Evolutionary conservation across 441 rosid genomes (phyloP).

Genomic region (Pelargonium myrrhifolium): DNA sequence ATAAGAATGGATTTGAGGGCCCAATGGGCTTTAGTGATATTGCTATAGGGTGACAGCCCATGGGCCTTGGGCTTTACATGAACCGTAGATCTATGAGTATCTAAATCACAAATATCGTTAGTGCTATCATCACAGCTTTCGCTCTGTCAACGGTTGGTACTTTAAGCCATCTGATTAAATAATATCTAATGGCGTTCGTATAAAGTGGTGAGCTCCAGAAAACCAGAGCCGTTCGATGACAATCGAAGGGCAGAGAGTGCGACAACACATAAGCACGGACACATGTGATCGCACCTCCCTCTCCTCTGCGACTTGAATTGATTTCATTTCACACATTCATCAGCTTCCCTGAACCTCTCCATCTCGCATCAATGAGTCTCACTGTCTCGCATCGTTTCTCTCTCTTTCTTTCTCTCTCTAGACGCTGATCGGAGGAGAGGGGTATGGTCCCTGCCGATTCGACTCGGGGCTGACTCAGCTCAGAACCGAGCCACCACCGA

Average conservation of each 20-base stretch:
- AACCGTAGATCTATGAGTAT: neutral
- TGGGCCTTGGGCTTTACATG: neutral
- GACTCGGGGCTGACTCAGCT: conserved; percentile 23
- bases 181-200: neutral
- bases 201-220: neutral
- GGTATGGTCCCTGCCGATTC: conserved; percentile 19
- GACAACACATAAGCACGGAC: neutral
- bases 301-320: neutral
- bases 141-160: neutral
- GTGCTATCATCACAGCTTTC: neutral
- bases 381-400: neutral
- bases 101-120: neutral
- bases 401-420: neutral
- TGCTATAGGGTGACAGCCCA: neutral
- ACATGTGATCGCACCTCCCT: neutral
- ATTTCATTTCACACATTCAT: neutral
- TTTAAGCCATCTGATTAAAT: neutral
- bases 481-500: conserved; percentile 7
- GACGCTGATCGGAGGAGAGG: conserved; percentile 11
- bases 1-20: neutral
- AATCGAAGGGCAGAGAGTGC: neutral
- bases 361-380: neutral
- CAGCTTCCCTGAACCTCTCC: neutral
- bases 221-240: neutral
- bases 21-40: neutral